Conservation (phyloP, 805 yeast species). For the Zygoascus ofunaensis region DNA sequence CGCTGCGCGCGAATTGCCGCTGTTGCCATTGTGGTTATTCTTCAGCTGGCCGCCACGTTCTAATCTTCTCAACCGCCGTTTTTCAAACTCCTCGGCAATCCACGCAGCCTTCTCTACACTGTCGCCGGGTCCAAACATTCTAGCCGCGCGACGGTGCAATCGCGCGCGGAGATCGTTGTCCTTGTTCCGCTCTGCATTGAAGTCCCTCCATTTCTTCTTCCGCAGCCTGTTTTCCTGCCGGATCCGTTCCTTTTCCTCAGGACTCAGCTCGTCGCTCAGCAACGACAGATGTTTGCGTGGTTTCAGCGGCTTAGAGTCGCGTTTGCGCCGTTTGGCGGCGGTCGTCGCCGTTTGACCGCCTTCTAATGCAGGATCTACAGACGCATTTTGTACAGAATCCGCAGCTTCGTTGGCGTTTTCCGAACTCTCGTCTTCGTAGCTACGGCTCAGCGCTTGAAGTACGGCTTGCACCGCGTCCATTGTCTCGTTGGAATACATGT, state of each 20-base stretch:
- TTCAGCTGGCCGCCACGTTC: slow-evolving; percentile 27
- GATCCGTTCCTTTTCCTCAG: slow-evolving; percentile 43
- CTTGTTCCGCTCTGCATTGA: slow-evolving; percentile 69
- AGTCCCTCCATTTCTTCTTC: slow-evolving; percentile 77
- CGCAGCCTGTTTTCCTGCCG: slow-evolving; percentile 65
- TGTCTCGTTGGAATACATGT: slow-evolving; percentile 14
- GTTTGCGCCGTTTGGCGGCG: background rate
- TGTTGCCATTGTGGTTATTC: slow-evolving; percentile 10
- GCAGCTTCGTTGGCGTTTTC: background rate
- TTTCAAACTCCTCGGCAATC: slow-evolving; percentile 65
- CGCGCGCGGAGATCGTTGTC: slow-evolving; percentile 81
- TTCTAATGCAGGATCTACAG: background rate
- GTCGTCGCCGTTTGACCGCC: background rate
- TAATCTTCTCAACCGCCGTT: slow-evolving; percentile 52
- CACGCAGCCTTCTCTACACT: slow-evolving; percentile 50
- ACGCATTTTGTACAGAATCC: background rate
- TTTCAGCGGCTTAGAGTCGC: background rate
- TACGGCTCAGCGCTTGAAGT: slow-evolving; percentile 15
- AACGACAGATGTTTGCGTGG: background rate
- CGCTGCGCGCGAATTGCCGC: slow-evolving; percentile 5
- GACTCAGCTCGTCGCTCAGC: slow-evolving; percentile 15
- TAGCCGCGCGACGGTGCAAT: slow-evolving; percentile 61
- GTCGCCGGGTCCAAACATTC: slow-evolving; percentile 53
- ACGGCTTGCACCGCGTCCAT: slow-evolving; percentile 22
- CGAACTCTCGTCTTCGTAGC: slow-evolving; percentile 5